phyloP scores from a whole-genome alignment of 805 yeast species.

The Kluyveromyces starmeri region DNA sequence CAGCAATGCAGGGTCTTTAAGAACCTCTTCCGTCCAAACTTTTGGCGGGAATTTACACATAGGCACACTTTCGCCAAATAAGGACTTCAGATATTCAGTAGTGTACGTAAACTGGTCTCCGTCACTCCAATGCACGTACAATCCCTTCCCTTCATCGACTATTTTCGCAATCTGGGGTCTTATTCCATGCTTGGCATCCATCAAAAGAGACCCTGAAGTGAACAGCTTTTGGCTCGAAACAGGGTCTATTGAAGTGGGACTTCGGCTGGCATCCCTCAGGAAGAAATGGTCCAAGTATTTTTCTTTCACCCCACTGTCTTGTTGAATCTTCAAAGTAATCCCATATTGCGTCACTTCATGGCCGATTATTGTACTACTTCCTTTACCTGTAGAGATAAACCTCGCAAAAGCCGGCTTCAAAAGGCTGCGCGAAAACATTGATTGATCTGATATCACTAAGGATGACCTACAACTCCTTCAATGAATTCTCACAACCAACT shows the following conservation, averaged over 20 bases:
- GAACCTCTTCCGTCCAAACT: conserved; percentile 34
- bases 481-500: too few relatives aligned
- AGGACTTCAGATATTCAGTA: conserved; percentile 37
- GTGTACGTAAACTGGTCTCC: conserved; percentile 39
- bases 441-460: too few relatives aligned
- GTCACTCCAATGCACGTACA: conserved; percentile 42
- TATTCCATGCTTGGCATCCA: conserved; percentile 21
- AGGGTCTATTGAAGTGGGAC: conserved; percentile 42
- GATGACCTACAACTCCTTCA: too few relatives aligned
- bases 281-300: conserved; percentile 39
- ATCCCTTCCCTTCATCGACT: conserved; percentile 22
- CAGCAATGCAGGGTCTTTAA: conserved; percentile 15
- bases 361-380: not conserved
- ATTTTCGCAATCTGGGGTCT: conserved; percentile 32
- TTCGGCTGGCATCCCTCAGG: conserved; percentile 55
- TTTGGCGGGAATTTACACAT: conserved; percentile 25
- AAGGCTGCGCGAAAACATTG: not conserved
- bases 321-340: conserved; percentile 1
- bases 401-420: not conserved
- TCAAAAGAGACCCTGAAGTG: conserved; percentile 44
- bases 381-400: not conserved
- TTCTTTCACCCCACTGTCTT: not conserved
- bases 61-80: conserved; percentile 31
- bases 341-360: conserved; percentile 3
- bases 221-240: conserved; percentile 52